Evolutionary conservation across 331 rosid genomes (phyloP), one percentile per base, ranked within the genome.

Genomic region (Ulmus americana): DNA sequence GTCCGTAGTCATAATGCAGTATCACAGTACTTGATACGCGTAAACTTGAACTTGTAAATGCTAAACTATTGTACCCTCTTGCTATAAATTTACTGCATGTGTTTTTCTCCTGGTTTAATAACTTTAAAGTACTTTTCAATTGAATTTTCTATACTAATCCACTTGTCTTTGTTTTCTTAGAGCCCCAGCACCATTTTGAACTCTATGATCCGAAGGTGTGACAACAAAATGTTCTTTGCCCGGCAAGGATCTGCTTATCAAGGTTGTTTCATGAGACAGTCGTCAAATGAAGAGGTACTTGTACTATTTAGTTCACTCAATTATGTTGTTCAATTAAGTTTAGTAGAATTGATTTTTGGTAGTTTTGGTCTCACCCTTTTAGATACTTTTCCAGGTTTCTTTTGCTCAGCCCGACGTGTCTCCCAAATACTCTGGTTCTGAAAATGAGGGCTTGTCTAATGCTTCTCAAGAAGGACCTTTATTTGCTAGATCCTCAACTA

Each of bases 221-320:
- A 82, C 60, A 86, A 76, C 59, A 86, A 65, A 63, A 20, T 81
- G 69, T 71, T 64, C 70, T 86, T 89, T 62, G 91, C 91, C 1
- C 79, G 91, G 70, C 95, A 84, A 76, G 82, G 85, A 66, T 81
- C 95, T 56, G 71, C 69, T 44, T 79, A 86, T 67, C 77, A 67
- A 53, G 80, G 83, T 48, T 59, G 62, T 59, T 89, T 84, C 76
- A 89, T 89, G 96, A 84, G 85, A 79, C 91, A 72, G 58, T 61
- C 79, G 56, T 76, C 85, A 39, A 45, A 15, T 46, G 67, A 82
- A 39, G 82, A 82, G 95, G 95, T 86, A 57, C 69, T 68, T 60
- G 10, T 60, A 41, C 39, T 55, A 7, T 18, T 42, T 67, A 39
- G 38, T 55, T 44, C 45, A 44, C 59, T 68, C 18, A 18, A 54